Evolutionary conservation across 164 flowering plant genomes (phyloP), one percentile per base, ranked within the genome.

Genomic region (Tinospora cordifolia): DNA sequence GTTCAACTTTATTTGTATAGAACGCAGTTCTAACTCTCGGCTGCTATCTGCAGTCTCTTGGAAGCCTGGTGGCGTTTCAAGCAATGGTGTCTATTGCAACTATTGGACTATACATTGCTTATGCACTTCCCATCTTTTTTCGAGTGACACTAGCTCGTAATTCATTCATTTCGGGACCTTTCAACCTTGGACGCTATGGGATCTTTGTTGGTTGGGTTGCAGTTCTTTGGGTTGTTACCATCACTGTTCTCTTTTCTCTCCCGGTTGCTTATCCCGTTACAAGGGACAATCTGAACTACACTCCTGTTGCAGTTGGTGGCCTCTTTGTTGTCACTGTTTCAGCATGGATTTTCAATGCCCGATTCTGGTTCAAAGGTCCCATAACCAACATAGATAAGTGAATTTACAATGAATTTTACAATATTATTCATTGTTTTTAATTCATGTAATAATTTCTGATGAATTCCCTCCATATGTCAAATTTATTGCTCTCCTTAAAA

Each of bases 71-170:
- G 63, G 97, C 82, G n/a, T 80, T 77, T 67, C 80, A 77, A 64
- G 80, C 80, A 36, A 80, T 94, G 98, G 97, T 90, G 34, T 94
- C 99, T 2, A 90, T 94, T 74, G 99, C 97, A 62, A 89, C 96
- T 0, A 89, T 94, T 24, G 96, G 97, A 40, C 87, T 92, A 62
- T 92, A 94, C 86, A 90, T 92, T 46, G 93, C 98, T 1, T 92
- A 94, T 75, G 98, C 96, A 13, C 65, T 94, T 27, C 99, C 99
- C 27, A 90, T 92, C 65, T 84, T 90, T 76, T 87, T 90, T 65
- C 75, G 99, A 69, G 92, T 94, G 72, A 94, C 99, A 17, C 70
- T 94, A 71, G 95, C 97, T 9, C 87, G 91, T 12, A 85, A 84
- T 25, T 77, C 87, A 3, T 94, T 94, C 59, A 70, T 70, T 68